phyloP scores from a whole-genome alignment of 176 grass and related monocot species.

The Carex littledalei region DNA sequence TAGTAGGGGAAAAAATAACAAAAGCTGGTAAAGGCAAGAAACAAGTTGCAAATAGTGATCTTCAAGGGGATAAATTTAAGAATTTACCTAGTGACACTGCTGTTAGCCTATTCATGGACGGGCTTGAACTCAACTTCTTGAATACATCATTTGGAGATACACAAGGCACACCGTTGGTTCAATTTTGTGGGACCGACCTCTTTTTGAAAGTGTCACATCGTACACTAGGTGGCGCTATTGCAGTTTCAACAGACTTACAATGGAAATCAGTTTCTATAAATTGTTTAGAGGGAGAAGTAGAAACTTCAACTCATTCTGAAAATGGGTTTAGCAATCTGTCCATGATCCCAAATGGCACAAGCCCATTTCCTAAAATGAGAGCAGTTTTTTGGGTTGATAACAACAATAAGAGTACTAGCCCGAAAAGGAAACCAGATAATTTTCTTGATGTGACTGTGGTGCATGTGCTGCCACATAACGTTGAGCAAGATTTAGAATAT shows the following conservation, averaged over 20 bases:
- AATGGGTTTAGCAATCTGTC: slow-evolving; percentile 30
- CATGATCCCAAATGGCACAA: background rate
- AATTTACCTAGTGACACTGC: slow-evolving; percentile 94
- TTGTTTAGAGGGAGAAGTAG: slow-evolving; percentile 74
- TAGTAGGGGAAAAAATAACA: slow-evolving; percentile 74
- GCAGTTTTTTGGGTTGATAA: slow-evolving; percentile 96
- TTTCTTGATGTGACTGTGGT: slow-evolving; percentile 82
- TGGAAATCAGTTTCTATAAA: slow-evolving; percentile 80
- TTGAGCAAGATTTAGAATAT: slow-evolving; percentile 71
- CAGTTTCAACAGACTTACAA: slow-evolving; percentile 74
- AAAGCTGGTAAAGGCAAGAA: slow-evolving; percentile 66
- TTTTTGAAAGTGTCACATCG: slow-evolving; percentile 97
- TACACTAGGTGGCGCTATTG: slow-evolving; percentile 94
- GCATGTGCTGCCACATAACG: slow-evolving; percentile 89
- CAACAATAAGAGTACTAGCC: slow-evolving; percentile 34
- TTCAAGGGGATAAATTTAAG: slow-evolving; percentile 41
- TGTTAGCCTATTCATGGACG: slow-evolving; percentile 70
- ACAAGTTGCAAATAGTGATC: slow-evolving; percentile 23
- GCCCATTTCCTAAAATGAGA: slow-evolving; percentile 64
- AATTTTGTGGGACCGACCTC: slow-evolving; percentile 74
- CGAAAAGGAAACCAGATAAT: slow-evolving; percentile 34
- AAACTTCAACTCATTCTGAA: slow-evolving; percentile 22
- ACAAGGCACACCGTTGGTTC: slow-evolving; percentile 57
- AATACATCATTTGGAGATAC: slow-evolving; percentile 44
- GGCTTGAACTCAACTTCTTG: slow-evolving; percentile 85